Evolutionary conservation across 441 rosid species (phyloP).

Genomic region (Gossypium davidsonii): DNA sequence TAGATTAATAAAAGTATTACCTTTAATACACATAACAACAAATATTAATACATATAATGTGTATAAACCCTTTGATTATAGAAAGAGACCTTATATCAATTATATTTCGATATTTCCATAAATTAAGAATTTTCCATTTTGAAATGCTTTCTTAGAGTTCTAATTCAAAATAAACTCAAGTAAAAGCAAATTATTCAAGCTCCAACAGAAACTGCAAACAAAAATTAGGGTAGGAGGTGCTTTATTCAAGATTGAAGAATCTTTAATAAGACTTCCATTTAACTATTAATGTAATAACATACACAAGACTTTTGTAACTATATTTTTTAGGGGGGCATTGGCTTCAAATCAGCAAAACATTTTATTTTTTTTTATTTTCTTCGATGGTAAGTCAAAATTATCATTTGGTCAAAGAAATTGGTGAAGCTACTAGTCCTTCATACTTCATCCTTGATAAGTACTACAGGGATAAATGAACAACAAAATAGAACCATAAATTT

Average conservation of each 20-base stretch:
- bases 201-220: neutral
- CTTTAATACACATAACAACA: neutral
- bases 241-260: slow-evolving; percentile 3
- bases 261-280: neutral
- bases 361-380: neutral
- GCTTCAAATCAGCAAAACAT: neutral
- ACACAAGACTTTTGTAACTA: neutral
- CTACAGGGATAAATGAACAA: neutral
- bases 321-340: neutral
- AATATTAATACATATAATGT: neutral
- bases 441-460: neutral
- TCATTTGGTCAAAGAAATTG: neutral
- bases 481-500: neutral
- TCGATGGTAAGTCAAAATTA: neutral
- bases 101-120: neutral
- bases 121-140: neutral
- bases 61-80: neutral
- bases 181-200: neutral
- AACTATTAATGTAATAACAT: neutral
- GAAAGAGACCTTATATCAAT: neutral
- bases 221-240: neutral
- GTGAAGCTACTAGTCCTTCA: neutral
- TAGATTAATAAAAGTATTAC: neutral
- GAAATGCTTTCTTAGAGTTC: neutral
- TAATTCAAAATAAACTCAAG: neutral